Evolutionary conservation across 2,329 filamentous ascomycete species (phyloP), one percentile per base, ranked within the genome.

Genomic region (Hypoxylon sp.): DNA sequence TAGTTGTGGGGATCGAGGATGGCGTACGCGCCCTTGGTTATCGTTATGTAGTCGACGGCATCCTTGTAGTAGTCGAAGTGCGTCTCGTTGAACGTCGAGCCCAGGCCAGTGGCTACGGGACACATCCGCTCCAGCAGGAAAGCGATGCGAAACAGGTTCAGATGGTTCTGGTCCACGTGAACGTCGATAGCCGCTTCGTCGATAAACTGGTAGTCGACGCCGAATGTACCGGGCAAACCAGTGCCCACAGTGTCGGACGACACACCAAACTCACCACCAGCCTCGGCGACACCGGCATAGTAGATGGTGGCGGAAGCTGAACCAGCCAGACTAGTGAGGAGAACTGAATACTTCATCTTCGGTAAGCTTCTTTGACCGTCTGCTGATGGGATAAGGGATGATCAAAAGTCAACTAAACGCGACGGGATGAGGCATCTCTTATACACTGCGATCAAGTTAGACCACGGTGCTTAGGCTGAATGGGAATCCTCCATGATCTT

Each of bases 1-100:
- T 84, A 83, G 70, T 83, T 84, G 73, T 84, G 82, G 2, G 82
- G 81, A 68, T 84, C 82, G 2, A 85, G 72, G 61, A 85, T 81
- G 8, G 77, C 78, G 64, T 84, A 79, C 0, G 78, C 76, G 0
- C 77, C 79, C 65, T 82, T 81, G 13, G 77, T 82, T 30, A 77
- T 69, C 1, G 82, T 84, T 65, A 84, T 81, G 65, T 84, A 83
- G 70, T 83, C 79, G 1, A 84, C 77, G 0, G 82, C 80, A 46
- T 81, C 72, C 61, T 81, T 78, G 69, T 77, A 83, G 55, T 77
- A 72, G 13, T 71, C 70, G 66, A 81, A 84, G 70, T 84, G 80
- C 58, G 80, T 82, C 70, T 85, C 82, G 71, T 84, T 80, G 70
- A 84, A 84, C 11, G 74, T 82, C 24, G 76, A 73, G 13, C 82